phyloP scores from a whole-genome alignment of 768 basidiomycete genomes.

The Amanita brunnescens region DNA sequence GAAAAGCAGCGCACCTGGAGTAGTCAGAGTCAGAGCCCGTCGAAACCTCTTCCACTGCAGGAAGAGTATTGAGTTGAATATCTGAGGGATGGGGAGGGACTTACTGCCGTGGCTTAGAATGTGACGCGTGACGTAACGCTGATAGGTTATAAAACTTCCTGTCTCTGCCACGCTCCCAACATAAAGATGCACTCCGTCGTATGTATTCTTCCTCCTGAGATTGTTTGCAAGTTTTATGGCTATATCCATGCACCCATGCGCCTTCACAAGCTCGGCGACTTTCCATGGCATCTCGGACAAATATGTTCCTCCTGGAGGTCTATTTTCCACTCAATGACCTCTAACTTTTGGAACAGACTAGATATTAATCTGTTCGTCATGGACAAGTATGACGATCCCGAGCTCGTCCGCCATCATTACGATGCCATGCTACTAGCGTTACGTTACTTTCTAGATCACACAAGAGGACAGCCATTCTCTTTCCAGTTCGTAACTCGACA shows the following conservation, averaged over 20 bases:
- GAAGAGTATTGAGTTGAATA: no score
- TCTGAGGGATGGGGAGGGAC: no score
- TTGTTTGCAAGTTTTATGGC: not conserved
- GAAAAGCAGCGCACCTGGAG: no score
- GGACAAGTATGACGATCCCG: not conserved
- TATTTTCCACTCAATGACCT: not conserved
- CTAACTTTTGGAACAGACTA: conserved; percentile 3
- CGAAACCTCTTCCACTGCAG: no score
- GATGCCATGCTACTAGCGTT: not conserved
- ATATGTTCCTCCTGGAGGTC: conserved; percentile 5
- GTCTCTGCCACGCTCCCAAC: not conserved
- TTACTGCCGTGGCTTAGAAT: no score
- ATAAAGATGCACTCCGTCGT: not conserved
- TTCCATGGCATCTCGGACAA: conserved; percentile 6
- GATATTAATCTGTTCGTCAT: not conserved
- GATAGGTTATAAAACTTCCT: no score
- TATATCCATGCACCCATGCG: not conserved
- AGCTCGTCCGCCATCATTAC: not conserved
- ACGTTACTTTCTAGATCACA: not conserved
- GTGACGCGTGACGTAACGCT: no score
- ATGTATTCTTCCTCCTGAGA: not conserved
- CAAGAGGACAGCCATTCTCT: not conserved
- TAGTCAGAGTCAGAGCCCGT: no score
- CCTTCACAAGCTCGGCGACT: not conserved
- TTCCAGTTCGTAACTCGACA: not conserved